Evolutionary conservation across 148 eudicot genomes (phyloP), one percentile per base, ranked within the genome.

Genomic region (Arbutus unedo): DNA sequence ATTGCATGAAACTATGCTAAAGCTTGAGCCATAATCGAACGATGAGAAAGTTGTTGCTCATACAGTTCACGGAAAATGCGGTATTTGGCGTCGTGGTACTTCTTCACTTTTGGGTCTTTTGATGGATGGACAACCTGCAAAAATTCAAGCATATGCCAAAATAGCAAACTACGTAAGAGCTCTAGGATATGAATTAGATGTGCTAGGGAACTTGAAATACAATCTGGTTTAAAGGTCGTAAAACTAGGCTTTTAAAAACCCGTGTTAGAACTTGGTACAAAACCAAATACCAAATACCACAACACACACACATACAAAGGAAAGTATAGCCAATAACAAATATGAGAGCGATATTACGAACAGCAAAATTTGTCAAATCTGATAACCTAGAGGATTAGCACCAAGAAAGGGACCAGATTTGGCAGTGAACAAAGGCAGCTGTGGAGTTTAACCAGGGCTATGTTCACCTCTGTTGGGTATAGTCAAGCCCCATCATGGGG

Each of bases 41-140:
- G 90, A 76, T 94, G 93, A 43, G 95, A 87, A 45, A 92, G 73
- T 77, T 96, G 99, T 83, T 87, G 90, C 77, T 93, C 91, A 55
- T 96, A 94, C 67, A 96, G 95, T 81, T 92, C 90, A 15, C 91
- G 91, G 82, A 93, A 94, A 55, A 96, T 90, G 23, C 87, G 83
- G 79, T 94, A 96, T 87, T 96, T 96, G 53, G 91, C 95, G 68
- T 94, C 99, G 66, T 96, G 99, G 88, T 94, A 96, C 85, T 91
- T 96, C 91, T 85, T 93, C 87, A 94, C 93, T 79, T 87, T 87
- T 43, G 93, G 92, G 87, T 96, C 94, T 62, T 89, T 85, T 0
- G 95, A 93, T 31, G 99, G 99, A 88, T 91, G 82, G 41, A 96
- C 82, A 16, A 96, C 95, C 99, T 96, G 86, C 75, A 75, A 79